These are phyloP conservation scores for Suillus clintonianus DNA, from an alignment of 768 basidiomycete species.

Conservation along the genomic window DNA sequence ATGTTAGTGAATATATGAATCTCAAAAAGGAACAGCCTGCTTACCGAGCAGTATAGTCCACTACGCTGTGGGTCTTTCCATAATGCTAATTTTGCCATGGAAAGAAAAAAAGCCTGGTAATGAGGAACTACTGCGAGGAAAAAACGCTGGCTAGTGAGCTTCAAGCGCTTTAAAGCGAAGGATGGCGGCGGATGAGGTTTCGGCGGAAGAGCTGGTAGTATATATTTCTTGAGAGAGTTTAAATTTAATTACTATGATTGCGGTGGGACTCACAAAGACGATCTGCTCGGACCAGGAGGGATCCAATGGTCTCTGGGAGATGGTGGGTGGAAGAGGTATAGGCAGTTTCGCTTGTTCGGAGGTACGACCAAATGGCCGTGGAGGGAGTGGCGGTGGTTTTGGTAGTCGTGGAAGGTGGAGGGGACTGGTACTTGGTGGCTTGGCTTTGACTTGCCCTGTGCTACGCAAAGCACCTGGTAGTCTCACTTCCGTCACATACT, in stretches of 20 bases:
- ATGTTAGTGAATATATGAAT: constrained; percentile 4
- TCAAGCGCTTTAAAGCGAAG: constrained; percentile 57
- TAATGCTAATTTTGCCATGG: constrained; percentile 46
- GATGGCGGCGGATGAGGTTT: constrained; percentile 38
- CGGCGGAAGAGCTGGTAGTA: constrained; percentile 51
- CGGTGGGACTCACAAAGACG: constrained; percentile 22
- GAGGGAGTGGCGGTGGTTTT: constrained; percentile 3
- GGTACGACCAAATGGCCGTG: not conserved
- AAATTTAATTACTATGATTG: constrained; percentile 12
- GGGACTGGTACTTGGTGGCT: not conserved
- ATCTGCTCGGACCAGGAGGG: constrained; percentile 29
- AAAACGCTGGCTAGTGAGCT: constrained; percentile 52
- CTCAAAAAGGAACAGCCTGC: constrained; percentile 23
- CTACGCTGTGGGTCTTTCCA: constrained; percentile 58
- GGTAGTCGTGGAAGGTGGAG: not conserved
- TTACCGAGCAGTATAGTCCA: constrained; percentile 50
- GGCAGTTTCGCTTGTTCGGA: constrained; percentile 2
- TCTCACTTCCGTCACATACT: constrained; percentile 66
- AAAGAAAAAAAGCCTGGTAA: constrained; percentile 46
- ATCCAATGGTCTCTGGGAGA: constrained; percentile 11
- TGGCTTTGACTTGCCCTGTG: constrained; percentile 24
- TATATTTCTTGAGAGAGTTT: constrained; percentile 31
- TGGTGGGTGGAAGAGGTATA: not conserved
- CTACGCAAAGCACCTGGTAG: constrained; percentile 24
- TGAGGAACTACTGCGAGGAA: constrained; percentile 54